A percentile compares a stretch with the other conserved stretches of the same genome.
These are phyloP conservation scores for Termitomyces eurrhizus DNA, from an alignment of 768 basidiomycete species.

Conservation along the genomic window DNA sequence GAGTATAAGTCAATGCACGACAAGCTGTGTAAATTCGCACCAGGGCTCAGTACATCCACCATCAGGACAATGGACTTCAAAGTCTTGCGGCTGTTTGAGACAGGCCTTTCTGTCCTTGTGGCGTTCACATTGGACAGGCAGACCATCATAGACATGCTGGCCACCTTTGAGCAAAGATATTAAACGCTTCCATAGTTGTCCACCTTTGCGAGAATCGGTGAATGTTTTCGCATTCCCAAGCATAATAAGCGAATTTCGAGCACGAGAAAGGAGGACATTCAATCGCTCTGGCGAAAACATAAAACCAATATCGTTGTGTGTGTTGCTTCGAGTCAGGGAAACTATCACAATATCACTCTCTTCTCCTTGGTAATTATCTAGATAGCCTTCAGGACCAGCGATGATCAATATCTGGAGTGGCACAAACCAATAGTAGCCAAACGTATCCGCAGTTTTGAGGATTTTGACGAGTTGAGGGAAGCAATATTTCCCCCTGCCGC, in stretches of 20 bases:
- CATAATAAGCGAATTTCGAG: slow-evolving; percentile 60
- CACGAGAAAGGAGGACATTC: slow-evolving; percentile 68
- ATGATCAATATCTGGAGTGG: not conserved
- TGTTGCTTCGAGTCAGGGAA: slow-evolving; percentile 59
- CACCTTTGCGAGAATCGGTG: not conserved
- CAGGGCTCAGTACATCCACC: slow-evolving; percentile 3
- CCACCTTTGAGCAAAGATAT: not conserved
- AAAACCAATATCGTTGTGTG: slow-evolving; percentile 57
- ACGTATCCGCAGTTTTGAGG: slow-evolving; percentile 35
- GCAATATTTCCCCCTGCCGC: not conserved
- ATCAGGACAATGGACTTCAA: not conserved
- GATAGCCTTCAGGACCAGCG: not conserved
- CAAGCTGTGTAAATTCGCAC: not conserved
- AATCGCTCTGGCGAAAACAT: slow-evolving; percentile 68
- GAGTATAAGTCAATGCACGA: not conserved
- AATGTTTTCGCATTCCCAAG: slow-evolving; percentile 57
- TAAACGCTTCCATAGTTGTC: not conserved
- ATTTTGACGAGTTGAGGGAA: slow-evolving; percentile 23
- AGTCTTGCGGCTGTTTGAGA: not conserved
- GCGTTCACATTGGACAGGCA: slow-evolving; percentile 1
- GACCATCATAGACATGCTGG: slow-evolving; percentile 1
- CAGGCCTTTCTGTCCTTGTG: not conserved
- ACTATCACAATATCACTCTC: slow-evolving; percentile 67
- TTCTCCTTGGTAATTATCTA: slow-evolving; percentile 80
- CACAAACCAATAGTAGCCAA: slow-evolving; percentile 21